Evolutionary conservation across 2,329 filamentous ascomycete genomes (phyloP).

Genomic region (Lojkania enalia): DNA sequence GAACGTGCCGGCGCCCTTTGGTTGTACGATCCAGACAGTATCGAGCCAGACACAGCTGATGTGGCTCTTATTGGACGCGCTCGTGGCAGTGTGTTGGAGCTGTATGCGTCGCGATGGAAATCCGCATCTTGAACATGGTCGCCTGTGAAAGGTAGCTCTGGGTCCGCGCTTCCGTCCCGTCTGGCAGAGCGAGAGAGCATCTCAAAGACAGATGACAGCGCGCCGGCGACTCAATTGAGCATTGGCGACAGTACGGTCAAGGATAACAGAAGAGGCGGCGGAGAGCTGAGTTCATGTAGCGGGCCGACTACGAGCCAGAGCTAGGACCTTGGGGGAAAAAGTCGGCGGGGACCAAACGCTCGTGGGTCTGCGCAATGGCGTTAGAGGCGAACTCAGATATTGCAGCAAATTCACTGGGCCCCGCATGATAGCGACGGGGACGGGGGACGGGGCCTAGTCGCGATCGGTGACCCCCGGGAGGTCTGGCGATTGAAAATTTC

Average conservation of each 20-base stretch:
- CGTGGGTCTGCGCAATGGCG: not conserved
- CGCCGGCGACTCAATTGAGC: not conserved
- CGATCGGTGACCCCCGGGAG: too few species aligned
- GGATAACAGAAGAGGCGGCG: not conserved
- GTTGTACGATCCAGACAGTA: constrained; percentile 35
- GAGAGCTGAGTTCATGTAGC: not conserved
- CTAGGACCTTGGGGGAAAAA: not conserved
- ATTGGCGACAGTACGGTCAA: not conserved
- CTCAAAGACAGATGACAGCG: not conserved
- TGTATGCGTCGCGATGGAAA: constrained; percentile 24
- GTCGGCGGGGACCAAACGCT: not conserved
- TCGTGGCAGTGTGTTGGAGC: constrained; percentile 28
- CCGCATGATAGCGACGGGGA: not conserved
- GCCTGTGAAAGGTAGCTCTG: constrained; percentile 38
- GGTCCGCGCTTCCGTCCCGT: constrained; percentile 14
- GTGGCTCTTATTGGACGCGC: constrained; percentile 32
- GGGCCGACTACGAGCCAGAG: not conserved
- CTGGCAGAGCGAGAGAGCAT: constrained; percentile 30
- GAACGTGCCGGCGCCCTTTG: constrained; percentile 67
- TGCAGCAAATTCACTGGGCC: not conserved
- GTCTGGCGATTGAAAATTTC: too few species aligned
- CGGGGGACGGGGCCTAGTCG: too few species aligned
- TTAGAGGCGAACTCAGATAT: not conserved
- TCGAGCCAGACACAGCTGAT: constrained; percentile 23
- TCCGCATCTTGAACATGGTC: constrained; percentile 35